phyloP scores from a whole-genome alignment of 257 asterid species.

The Gentiana straminea region DNA sequence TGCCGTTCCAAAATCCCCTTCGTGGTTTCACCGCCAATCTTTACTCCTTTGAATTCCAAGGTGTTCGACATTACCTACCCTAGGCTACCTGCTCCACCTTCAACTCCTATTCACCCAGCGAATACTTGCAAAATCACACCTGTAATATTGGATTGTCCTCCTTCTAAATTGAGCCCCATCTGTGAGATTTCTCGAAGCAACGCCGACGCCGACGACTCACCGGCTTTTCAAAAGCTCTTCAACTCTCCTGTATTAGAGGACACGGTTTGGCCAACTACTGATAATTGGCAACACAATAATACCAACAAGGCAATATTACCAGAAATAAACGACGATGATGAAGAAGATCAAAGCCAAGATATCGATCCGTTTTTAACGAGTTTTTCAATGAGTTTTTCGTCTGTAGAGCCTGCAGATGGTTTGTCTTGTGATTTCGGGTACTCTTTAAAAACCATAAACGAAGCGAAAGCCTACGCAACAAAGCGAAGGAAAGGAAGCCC shows the following conservation, averaged over 20 bases:
- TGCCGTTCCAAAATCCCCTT: conserved; percentile 21
- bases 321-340: too few species aligned
- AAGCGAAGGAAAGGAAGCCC: conserved; percentile 9
- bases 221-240: conserved; percentile 13
- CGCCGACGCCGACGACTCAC: conserved; percentile 1
- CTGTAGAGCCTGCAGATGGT: conserved; percentile 10
- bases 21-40: conserved; percentile 17
- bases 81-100: conserved; percentile 34
- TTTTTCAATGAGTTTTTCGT: conserved; percentile 13
- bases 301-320: too few species aligned
- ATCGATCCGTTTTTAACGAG: too few species aligned
- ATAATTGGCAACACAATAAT: too few species aligned
- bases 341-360: too few species aligned
- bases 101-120: conserved; percentile 29
- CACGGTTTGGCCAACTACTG: background rate
- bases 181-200: conserved; percentile 3
- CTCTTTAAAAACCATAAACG: conserved; percentile 3
- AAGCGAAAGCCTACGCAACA: conserved; percentile 7
- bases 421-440: conserved; percentile 17
- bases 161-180: conserved; percentile 4
- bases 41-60: conserved; percentile 24
- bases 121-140: conserved; percentile 16
- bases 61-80: conserved; percentile 30
- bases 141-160: background rate
- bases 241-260: conserved; percentile 22